Base-by-base conservation (phyloP, 2,329 filamentous ascomycete genomes). In the Dryadomyces sulphureus region DNA sequence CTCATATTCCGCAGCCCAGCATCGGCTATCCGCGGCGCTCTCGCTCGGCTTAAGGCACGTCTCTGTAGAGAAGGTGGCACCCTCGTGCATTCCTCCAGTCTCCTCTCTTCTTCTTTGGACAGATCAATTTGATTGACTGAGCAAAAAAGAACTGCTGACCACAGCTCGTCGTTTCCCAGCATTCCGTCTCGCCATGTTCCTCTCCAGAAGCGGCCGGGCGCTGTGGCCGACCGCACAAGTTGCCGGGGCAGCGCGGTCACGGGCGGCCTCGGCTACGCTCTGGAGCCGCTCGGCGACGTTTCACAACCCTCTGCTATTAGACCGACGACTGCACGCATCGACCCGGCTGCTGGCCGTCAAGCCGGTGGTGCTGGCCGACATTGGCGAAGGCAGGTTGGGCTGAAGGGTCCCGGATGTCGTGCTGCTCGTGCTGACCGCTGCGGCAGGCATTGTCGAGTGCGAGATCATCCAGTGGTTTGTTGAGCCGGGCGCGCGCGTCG, bases 401-500 rank as follows among this genome's bases (percentile, higher is more conserved):
- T n/a, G n/a, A n/a, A n/a, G n/a, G n/a, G n/a, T n/a, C n/a, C 8
- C 21, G 5, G 6, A 12, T 30, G 16, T 2, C 14, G 14, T 43
- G 17, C 7, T 22, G 14, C 12, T 36, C 6, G 7, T 22, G 12
- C 20, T 20, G 5, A 34, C 27, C 34, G 11, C 14, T 20, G 11
- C 3, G 9, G 12, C 55, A 92, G 92, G 92, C 46, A 98, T 96
- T 58, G 89, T 92, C 60, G 92, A 98, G 67, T 94, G 92, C 59
- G 92, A 98, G 65, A 86, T 98, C 58, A 96, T 96, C 57, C 92
- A 98, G 69, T 98, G 92, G 92, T 98, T 96, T 62, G 90, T 98
- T 54, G 84, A 95, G 65, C 88, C 93, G 43, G 90, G 89, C 48
- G 92, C 92, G 32, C 81, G 84, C 48, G 89, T 98, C 56, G 89